A percentile compares a stretch with the other conserved stretches of the same genome.
Evolutionary conservation across 1,139 yeast genomes (phyloP).

Genomic region (Hyphopichia burtonii): DNA sequence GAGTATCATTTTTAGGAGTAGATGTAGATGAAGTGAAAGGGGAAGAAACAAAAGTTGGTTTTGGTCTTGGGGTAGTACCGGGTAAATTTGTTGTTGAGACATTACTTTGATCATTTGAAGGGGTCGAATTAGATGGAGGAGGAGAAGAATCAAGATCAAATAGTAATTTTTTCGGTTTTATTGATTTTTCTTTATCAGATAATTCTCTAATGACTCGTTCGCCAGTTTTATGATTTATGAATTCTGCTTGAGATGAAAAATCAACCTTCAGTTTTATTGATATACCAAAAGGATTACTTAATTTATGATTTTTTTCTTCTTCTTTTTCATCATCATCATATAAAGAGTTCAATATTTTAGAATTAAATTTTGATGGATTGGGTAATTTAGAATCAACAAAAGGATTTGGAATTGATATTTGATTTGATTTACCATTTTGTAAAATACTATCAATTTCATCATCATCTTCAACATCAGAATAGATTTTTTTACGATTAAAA

Average conservation of each 20-base stretch:
- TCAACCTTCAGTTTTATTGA: constrained; percentile 13
- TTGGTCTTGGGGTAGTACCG: constrained; percentile 5
- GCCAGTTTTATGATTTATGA: constrained; percentile 27
- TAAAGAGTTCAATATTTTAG: background rate
- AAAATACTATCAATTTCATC: constrained; percentile 5
- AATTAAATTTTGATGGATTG: background rate
- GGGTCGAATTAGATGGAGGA: background rate
- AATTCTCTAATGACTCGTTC: constrained; percentile 20
- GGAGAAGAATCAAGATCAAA: constrained; percentile 5
- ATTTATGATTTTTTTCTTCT: too few relatives aligned
- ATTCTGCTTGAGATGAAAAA: constrained; percentile 25
- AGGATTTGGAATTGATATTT: constrained; percentile 11
- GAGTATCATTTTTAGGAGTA: background rate
- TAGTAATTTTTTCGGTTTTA: constrained; percentile 27
- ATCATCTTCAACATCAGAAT: constrained; percentile 13
- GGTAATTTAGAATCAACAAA: constrained; percentile 8
- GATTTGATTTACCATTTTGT: background rate
- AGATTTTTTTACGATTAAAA: background rate
- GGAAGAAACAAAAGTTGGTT: constrained; percentile 1
- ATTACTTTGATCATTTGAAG: background rate
- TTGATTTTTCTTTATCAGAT: constrained; percentile 15
- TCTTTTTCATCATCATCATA: background rate
- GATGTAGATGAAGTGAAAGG: constrained; percentile 1
- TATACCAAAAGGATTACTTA: constrained; percentile 11
- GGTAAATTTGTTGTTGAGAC: constrained; percentile 2